A percentile compares a stretch with the other conserved stretches of the same genome.
Evolutionary conservation across 441 rosid genomes (phyloP).

Genomic region (Hypseocharis bilobata): DNA sequence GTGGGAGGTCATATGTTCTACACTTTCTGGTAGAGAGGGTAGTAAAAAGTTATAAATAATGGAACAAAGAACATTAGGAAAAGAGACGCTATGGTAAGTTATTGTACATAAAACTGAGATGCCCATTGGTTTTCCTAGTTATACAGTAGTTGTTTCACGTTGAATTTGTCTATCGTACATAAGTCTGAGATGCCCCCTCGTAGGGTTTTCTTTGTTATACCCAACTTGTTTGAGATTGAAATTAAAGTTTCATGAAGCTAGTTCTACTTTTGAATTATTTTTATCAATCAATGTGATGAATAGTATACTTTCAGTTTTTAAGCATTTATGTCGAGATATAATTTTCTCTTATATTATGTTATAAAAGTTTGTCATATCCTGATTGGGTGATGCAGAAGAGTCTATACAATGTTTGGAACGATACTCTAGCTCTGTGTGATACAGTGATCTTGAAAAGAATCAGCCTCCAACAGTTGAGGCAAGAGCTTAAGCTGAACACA

Average conservation of each 20-base stretch:
- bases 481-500: slow-evolving; percentile 62
- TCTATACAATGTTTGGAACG: slow-evolving; percentile 57
- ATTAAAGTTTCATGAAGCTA: neutral
- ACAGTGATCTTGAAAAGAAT: slow-evolving; percentile 59
- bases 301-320: slow-evolving; percentile 10
- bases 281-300: neutral
- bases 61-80: neutral
- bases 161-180: neutral
- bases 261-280: neutral
- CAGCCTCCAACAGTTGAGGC: slow-evolving; percentile 54
- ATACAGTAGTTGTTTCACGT: neutral
- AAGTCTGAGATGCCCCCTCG: neutral
- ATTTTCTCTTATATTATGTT: slow-evolving; percentile 3
- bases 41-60: neutral
- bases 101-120: neutral
- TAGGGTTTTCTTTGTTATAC: neutral
- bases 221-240: neutral
- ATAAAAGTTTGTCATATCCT: slow-evolving; percentile 14
- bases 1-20: neutral
- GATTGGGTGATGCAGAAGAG: slow-evolving; percentile 48
- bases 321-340: neutral
- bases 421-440: slow-evolving; percentile 53
- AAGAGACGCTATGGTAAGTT: neutral
- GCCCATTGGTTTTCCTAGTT: neutral
- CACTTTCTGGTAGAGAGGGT: neutral